Conservation (phyloP, 2,329 filamentous ascomycete genomes). For the Beauveria sp. region DNA sequence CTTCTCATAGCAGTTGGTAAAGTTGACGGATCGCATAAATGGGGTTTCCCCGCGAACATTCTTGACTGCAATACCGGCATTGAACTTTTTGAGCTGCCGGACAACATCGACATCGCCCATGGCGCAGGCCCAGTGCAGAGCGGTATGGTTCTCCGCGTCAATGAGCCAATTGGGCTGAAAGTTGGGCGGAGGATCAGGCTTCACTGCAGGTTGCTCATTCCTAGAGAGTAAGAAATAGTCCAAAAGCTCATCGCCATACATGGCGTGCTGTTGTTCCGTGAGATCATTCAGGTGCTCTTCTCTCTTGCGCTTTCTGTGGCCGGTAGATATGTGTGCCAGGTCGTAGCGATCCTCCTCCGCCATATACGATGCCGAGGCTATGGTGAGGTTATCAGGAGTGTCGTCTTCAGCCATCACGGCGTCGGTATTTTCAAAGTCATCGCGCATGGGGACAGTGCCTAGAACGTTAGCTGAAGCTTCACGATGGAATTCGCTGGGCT, state of each 20-base stretch:
- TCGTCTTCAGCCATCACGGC: conserved; percentile 65
- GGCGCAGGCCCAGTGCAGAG: conserved; percentile 92
- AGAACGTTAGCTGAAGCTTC: neutral
- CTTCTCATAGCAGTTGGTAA: conserved; percentile 95
- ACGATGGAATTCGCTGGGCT: conserved; percentile 6
- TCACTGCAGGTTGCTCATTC: conserved; percentile 63
- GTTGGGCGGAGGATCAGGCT: conserved; percentile 71
- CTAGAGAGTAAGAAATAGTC: conserved; percentile 92
- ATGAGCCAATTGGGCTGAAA: conserved; percentile 91
- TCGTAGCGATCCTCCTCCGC: conserved; percentile 76
- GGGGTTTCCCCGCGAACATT: conserved; percentile 78
- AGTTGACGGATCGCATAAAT: conserved; percentile 87
- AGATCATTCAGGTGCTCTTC: conserved; percentile 54
- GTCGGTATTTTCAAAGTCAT: conserved; percentile 59
- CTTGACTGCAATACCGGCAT: conserved; percentile 63
- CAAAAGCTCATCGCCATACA: conserved; percentile 87
- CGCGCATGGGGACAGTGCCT: conserved; percentile 25
- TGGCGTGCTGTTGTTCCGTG: conserved; percentile 74
- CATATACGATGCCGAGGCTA: conserved; percentile 77
- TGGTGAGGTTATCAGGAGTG: conserved; percentile 73
- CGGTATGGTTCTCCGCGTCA: conserved; percentile 85
- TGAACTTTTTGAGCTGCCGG: conserved; percentile 74
- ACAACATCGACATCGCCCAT: conserved; percentile 96
- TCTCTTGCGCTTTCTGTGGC: conserved; percentile 69
- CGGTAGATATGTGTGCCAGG: conserved; percentile 54